Evolutionary conservation across 192 early-diverging fungal genomes (phyloP), one percentile per base, ranked within the genome.

Genomic region (Pilobolus umbonatus): DNA sequence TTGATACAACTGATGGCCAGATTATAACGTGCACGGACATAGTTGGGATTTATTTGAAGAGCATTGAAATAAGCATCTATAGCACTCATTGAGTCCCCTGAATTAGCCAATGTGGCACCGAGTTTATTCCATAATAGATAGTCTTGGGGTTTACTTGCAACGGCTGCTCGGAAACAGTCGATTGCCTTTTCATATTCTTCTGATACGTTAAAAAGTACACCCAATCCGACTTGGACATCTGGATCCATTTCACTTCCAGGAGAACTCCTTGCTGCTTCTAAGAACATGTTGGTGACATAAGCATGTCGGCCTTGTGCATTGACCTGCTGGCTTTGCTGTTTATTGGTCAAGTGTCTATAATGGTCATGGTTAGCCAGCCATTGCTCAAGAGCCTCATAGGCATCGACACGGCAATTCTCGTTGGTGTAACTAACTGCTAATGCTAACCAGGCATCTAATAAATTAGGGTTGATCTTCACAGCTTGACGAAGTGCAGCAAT

Each of bases 11-110:
- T 85, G 30, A 99, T 87, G 6, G 92, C 92, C 38, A 99, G 68
- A 74, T 99, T 99, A 78, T 96, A 99, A 43, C 96, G 80, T n/a
- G 93, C 98, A 25, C 98, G 86, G 14, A 99, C 88, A 80, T 91
- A 98, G 19, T 84, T 84, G 3, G 98, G 96, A 57, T 96, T 94
- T 42, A 98, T 76, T 60, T 93, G 85, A 25, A 99, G 75, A 4
- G 98, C 98, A 22, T 88, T 82, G 67, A 89, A 92, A 65, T 99
- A 99, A 11, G 96, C 94, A 6, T 94, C 90, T 24, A 97, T 89
- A 10, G 96, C 96, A 48, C 84, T 79, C 32, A 79, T 76, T 34
- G 87, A 80, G 35, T 85, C 65, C 12, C 85, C 80, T 2, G 84
- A 77, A 67, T 99, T 97, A 26, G 98, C 98, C 28, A 95, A 76